These are phyloP conservation scores for Aurinia saxatilis DNA, from an alignment of 345 rosid genomes.

Conservation along the genomic window DNA sequence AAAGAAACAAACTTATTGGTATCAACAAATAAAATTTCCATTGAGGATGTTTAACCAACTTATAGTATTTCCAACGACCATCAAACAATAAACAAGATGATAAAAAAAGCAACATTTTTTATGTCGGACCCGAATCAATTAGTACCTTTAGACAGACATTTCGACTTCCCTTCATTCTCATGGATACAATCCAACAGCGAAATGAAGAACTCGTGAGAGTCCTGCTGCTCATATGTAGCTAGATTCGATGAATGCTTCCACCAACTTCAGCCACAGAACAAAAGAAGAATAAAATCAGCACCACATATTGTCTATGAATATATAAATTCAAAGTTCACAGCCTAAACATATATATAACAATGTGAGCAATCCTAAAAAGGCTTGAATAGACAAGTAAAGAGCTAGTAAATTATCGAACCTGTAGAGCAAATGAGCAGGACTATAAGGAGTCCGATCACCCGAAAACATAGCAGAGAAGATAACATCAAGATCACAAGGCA, in stretches of 20 bases:
- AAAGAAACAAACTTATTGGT: slow-evolving; percentile 14
- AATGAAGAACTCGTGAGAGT: slow-evolving; percentile 94
- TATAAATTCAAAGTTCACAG: background rate
- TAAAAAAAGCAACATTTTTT: no score
- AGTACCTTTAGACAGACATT: slow-evolving; percentile 41
- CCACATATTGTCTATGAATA: background rate
- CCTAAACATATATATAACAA: slow-evolving; percentile 2
- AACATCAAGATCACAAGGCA: slow-evolving; percentile 66
- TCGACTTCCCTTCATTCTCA: slow-evolving; percentile 64
- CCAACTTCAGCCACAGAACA: slow-evolving; percentile 53
- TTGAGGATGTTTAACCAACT: background rate
- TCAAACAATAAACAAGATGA: background rate
- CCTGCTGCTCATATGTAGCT: slow-evolving; percentile 88
- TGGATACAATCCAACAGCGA: slow-evolving; percentile 82
- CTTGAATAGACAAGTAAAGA: background rate
- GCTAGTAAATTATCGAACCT: slow-evolving; percentile 41
- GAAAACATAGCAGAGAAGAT: slow-evolving; percentile 73
- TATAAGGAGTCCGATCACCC: slow-evolving; percentile 65
- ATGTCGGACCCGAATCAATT: no score
- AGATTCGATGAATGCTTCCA: slow-evolving; percentile 82
- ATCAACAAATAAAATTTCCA: background rate
- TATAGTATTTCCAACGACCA: background rate
- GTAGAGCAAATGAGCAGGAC: slow-evolving; percentile 85
- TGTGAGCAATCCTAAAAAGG: background rate
- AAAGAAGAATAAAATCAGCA: slow-evolving; percentile 6